Evolutionary conservation across 1,139 yeast genomes (phyloP), one percentile per base, ranked within the genome.

Genomic region (Pichia inconspicua): DNA sequence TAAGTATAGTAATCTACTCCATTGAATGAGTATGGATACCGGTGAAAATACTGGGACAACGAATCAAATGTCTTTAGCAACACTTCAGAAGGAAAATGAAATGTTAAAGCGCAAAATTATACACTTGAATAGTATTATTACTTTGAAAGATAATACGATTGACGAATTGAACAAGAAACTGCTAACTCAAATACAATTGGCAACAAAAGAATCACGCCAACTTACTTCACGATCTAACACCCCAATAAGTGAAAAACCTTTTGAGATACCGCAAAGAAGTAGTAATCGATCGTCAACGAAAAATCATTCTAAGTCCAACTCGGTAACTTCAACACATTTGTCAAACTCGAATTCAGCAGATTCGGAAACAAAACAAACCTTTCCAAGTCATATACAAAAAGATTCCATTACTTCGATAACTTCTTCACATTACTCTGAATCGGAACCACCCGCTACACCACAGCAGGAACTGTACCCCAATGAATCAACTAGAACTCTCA

Each of bases 351-450:
- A 3, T n/a, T 25, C 12, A 31, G 30, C 44, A 27, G 11, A 9
- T 17, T 15, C 19, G 15, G 44, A 42, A n/a, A 8, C 32, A 25
- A 35, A 27, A 12, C 32, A 11, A 7, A n/a, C 15, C 10, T 8
- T 15, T 38, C 10, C 42, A 15, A 19, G 25, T 4, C 50, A 49
- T 31, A 28, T 36, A 5, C 45, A 43, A 6, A 32, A 42, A 8
- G 15, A 34, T 3, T 53, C 56, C 2, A 40, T 52, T 5, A 44
- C 46, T 32, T 48, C 53, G 15, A 15, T 44, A 5, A 42, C 53
- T 8, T 47, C 57, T n/a, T 47, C 54, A 2, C 41, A 49, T 14
- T 48, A 52, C 27, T 48, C 52, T 11, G 47, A 47, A 19, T 25
- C 27, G 17, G 45, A 44, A 10, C 28, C 12, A 19, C 28, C 41